Evolutionary conservation across 805 yeast genomes (phyloP), one percentile per base, ranked within the genome.

Genomic region (Hanseniaspora vineae): DNA sequence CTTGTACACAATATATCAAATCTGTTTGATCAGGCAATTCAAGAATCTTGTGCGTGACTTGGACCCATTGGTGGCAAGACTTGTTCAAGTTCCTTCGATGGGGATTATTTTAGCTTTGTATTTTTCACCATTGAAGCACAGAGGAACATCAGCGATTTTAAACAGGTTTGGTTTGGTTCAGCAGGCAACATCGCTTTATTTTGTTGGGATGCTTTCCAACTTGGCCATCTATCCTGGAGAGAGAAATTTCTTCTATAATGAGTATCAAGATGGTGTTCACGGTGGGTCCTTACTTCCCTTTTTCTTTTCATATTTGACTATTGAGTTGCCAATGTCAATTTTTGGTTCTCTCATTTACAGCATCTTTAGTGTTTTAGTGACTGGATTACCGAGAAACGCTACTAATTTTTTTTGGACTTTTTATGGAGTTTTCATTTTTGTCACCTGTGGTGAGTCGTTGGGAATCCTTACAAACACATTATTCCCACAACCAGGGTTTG

Each of bases 391-490:
- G 17, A 65, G 86, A 44, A 77, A 78, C 1, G 74, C 80, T 0
- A 76, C 68, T 1, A 75, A 82, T 69, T 87, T 75, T 56, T 86
- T 88, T 55, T 71, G 80, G 0, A 67, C 80, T 54, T 71, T 77
- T 18, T 77, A 78, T 52, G 69, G 77, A 29, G 54, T 78, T 0
- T 66, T 77, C 49, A 65, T 74, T 23, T 71, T 78, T 20, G 73
- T 80, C 15, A 77, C 80, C 52, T 79, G 88, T 51, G 96, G 96
- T 35, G 96, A 87, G 60, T 80, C 90, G 6, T 67, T 87, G 32
- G 96, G 96, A 0, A 83, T 87, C 6, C 71, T 84, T 45, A 82
- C 87, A 49, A 85, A 84, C 57, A 80, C 89, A 3, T 54, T 82
- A 0, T 80, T 87, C 56, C 65, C 69, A 44, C 87, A 86, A 55